Evolutionary conservation across 2,329 filamentous ascomycete species (phyloP), one percentile per base, ranked within the genome.

Genomic region (Pseudogymnoascus sp.): DNA sequence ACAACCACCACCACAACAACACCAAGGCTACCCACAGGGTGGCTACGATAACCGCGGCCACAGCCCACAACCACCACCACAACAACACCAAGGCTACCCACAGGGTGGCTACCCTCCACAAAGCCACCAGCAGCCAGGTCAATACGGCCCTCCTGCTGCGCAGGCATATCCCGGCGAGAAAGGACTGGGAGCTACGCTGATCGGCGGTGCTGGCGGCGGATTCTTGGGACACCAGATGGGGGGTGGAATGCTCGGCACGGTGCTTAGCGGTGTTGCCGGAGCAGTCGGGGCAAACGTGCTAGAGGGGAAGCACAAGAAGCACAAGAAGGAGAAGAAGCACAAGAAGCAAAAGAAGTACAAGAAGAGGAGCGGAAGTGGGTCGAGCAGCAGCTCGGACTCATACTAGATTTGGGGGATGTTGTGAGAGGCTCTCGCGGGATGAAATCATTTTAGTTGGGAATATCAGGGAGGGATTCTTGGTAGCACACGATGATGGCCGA

Each of bases 201-300:
- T 83, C 1, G 83, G 83, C n/a, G 79, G 81, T 21, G 80, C 78
- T 2, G 79, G 77, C 0, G 83, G 83, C 37, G 83, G 79, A 0
- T 80, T 81, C 63, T 64, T 83, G 0, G 83, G 79, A 0, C 79
- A 84, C 69, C 80, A 85, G 71, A 71, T 82, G 10, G 82, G 83
- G 21, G 81, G 81, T 63, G 81, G 82, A 5, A 74, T 79, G 59
- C 69, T 86, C 37, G 81, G 81, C 21, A 81, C 83, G 1, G 68
- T 84, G 5, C 76, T 80, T 1, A 82, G 83, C 0, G 74, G 78
- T 6, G 77, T 83, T 1, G 80, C 79, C 10, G 84, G 84, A 26
- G 83, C 82, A 0, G 76, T 84, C 11, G 80, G 79, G 2, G 83
- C 83, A 5, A 85, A 85, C 67, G 73, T 79, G n/a, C 70, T 84